These are phyloP conservation scores for Aspergillus fructus DNA, from an alignment of 2,329 filamentous ascomycete species.

Conservation along the genomic window DNA sequence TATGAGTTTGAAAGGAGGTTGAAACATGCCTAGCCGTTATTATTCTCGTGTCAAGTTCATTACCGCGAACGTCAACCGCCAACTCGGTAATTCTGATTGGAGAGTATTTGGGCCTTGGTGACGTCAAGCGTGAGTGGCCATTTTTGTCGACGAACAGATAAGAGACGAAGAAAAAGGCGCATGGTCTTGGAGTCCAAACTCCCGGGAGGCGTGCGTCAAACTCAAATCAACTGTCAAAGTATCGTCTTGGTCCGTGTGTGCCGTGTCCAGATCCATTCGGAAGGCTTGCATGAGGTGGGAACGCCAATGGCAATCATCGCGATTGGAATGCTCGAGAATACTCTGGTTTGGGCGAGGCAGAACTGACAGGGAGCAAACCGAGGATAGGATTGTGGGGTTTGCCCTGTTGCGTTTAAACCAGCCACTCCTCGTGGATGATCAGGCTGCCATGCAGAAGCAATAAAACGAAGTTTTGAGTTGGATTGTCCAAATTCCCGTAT, in stretches of 20 bases:
- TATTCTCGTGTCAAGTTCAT: neutral
- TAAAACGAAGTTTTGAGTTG: neutral
- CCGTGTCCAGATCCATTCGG: constrained; percentile 2
- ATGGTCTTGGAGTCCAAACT: neutral
- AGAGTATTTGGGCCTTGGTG: neutral
- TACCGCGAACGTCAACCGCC: no score
- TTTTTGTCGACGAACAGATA: neutral
- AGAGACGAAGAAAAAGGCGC: neutral
- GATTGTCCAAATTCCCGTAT: neutral
- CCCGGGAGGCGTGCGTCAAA: neutral
- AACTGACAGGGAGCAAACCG: neutral
- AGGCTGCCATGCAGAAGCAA: constrained; percentile 19
- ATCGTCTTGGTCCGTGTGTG: neutral
- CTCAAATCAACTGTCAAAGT: neutral
- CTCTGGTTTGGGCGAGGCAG: neutral
- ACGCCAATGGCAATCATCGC: neutral
- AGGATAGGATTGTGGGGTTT: constrained; percentile 6
- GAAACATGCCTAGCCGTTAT: neutral
- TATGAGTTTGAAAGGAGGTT: neutral
- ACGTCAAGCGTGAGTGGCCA: neutral
- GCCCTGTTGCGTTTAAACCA: constrained; percentile 16
- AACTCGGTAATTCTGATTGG: neutral
- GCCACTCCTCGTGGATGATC: constrained; percentile 19
- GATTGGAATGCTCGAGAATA: neutral
- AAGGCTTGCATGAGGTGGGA: constrained; percentile 5